Evolutionary conservation across 2,329 filamentous ascomycete species (phyloP), one percentile per base, ranked within the genome.

Genomic region (Phyllosticta citriasiana): DNA sequence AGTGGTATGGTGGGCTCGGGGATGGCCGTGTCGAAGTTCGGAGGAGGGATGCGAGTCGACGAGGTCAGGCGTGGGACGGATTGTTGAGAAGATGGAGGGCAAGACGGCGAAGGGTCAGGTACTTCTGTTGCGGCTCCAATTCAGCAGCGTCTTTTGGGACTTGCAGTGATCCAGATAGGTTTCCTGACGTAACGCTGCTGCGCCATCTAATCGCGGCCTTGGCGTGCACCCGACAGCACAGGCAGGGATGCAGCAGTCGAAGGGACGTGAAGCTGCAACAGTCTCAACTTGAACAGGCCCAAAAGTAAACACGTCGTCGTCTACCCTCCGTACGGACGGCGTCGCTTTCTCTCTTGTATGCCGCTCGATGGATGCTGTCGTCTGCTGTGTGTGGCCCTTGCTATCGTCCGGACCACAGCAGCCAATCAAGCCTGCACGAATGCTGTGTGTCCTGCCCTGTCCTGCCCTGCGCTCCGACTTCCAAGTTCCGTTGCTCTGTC

Each of bases 371-470:
- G 10, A 12, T 10, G 33, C 33, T 40, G 33, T 40, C 33, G 2
- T 12, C 33, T 40, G 33, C 33, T 40, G 10, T 27, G 25, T 24
- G n/a, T 25, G 24, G 7, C 47, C 26, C 47, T 35, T 22, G 19
- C 19, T 22, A 22, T 22, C 19, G 19, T 22, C 19, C 53, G 53
- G 33, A 52, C 33, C 26, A 30, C 35, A 35, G 12, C 53, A 33
- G n/a, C 58, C 58, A 60, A 60, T 60, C 58, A 60, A 60, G 33
- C 53, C 7, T 14, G 53, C 58, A 60, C 58, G 51, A n/a, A 33
- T 52, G 40, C 35, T 40, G 33, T 10, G 33, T 40, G 33, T 4
- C 9, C 10, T 16, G 33, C 33, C 14, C 14, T 40, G 33, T 35
- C 33, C 35, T 51, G 53, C 58, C 16, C 57, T 25, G 12, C 33